These are phyloP conservation scores for Torulaspora pretoriensis DNA, from an alignment of 1,139 yeast species.

Conservation along the genomic window DNA sequence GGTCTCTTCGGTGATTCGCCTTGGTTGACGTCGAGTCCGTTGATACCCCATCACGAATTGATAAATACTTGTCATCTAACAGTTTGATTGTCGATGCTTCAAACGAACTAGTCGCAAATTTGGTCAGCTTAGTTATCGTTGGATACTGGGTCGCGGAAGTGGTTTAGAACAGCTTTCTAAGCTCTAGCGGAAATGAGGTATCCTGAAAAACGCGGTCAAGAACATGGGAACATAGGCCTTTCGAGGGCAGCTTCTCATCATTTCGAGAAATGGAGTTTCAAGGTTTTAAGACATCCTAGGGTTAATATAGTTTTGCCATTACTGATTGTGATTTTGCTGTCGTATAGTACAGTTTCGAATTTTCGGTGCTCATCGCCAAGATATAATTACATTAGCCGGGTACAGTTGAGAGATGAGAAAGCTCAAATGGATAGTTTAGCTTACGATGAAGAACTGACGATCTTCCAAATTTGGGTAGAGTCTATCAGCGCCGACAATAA, in stretches of 20 bases:
- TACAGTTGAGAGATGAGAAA: slow-evolving; percentile 6
- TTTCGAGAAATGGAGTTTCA: slow-evolving; percentile 11
- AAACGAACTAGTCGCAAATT: no score
- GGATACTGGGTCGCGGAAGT: no score
- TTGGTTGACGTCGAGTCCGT: no score
- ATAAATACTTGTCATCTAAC: no score
- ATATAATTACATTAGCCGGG: slow-evolving; percentile 7
- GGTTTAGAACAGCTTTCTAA: no score
- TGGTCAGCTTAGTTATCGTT: no score
- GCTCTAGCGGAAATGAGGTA: not conserved
- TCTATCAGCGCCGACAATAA: slow-evolving; percentile 15
- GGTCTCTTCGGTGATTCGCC: no score
- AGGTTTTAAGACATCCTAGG: slow-evolving; percentile 41
- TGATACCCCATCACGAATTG: no score
- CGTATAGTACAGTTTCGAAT: slow-evolving; percentile 47
- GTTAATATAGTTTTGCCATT: slow-evolving; percentile 49
- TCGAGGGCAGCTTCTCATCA: not conserved
- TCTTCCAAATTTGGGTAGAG: slow-evolving; percentile 28
- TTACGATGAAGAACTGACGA: slow-evolving; percentile 7
- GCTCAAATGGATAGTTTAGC: slow-evolving; percentile 7
- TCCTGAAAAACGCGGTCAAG: not conserved
- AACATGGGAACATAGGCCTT: not conserved
- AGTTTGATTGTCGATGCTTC: no score
- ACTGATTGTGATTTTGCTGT: slow-evolving; percentile 46
- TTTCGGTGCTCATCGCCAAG: slow-evolving; percentile 12